Conservation (phyloP, 306 rosid species). For the Sicyos baderoa region DNA sequence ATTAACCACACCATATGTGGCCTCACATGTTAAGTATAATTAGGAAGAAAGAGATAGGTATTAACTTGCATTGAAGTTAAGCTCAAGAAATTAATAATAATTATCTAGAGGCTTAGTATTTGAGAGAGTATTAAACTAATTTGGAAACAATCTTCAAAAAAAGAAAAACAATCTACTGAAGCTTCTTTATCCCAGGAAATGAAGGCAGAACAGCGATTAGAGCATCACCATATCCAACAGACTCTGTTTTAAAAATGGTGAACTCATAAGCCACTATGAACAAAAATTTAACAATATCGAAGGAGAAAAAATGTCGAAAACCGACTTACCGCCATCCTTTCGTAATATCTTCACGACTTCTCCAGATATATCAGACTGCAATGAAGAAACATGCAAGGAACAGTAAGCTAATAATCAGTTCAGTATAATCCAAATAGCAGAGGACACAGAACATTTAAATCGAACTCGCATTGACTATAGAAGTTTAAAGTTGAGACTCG, state of each 20-base stretch:
- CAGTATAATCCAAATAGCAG: background rate
- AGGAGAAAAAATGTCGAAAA: constrained; percentile 4
- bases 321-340: constrained; percentile 69
- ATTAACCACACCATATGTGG: too few species aligned
- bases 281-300: background rate
- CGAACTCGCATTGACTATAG: background rate
- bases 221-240: constrained; percentile 84
- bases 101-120: background rate
- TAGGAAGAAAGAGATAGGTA: background rate
- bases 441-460: background rate
- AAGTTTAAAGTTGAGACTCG: constrained; percentile 19
- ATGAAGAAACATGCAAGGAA: background rate
- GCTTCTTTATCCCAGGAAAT: constrained; percentile 85
- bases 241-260: constrained; percentile 37
- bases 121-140: background rate
- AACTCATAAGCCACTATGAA: background rate
- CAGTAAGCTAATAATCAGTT: background rate
- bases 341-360: constrained; percentile 77
- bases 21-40: background rate
- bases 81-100: background rate
- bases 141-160: constrained; percentile 25
- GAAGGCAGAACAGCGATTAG: constrained; percentile 77
- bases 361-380: constrained; percentile 70
- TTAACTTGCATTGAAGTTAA: background rate
- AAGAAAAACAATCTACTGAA: constrained; percentile 57